phyloP scores from a whole-genome alignment of 352 stramenopile species.

The Pythium aquatile region DNA sequence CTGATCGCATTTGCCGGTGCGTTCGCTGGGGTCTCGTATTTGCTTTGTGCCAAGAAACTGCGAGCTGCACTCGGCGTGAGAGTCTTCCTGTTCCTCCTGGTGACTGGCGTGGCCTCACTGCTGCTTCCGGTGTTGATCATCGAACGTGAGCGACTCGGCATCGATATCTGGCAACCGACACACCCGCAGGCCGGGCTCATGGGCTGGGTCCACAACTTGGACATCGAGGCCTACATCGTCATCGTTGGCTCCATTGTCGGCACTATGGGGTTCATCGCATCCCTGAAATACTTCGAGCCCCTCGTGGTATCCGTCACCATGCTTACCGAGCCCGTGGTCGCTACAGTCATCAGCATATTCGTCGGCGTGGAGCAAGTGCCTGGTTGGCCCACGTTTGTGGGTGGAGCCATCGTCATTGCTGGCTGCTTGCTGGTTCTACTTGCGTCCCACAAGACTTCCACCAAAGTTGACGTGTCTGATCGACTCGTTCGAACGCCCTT shows the following conservation, averaged over 20 bases:
- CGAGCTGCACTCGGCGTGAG: constrained; percentile 36
- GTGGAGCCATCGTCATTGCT: constrained; percentile 33
- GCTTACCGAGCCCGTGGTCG: constrained; percentile 50
- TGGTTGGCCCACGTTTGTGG: constrained; percentile 39
- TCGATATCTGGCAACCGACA: constrained; percentile 23
- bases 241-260: constrained; percentile 40
- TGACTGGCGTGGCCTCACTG: constrained; percentile 33
- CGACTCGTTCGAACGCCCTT: constrained; percentile 29
- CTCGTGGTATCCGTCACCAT: constrained; percentile 59
- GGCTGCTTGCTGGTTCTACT: constrained; percentile 48
- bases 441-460: constrained; percentile 34
- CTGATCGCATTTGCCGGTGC: constrained; percentile 55
- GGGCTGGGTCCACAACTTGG: constrained; percentile 50
- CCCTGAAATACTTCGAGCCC: constrained; percentile 60
- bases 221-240: constrained; percentile 50
- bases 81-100: constrained; percentile 44
- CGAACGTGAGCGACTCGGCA: constrained; percentile 16
- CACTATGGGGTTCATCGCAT: constrained; percentile 58
- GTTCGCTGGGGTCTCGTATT: constrained; percentile 46
- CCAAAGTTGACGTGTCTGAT: constrained; percentile 41
- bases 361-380: constrained; percentile 40
- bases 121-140: constrained; percentile 34
- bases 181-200: constrained; percentile 29
- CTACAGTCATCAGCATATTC: constrained; percentile 43
- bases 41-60: constrained; percentile 44